A percentile compares a stretch with the other conserved stretches of the same genome.
Conservation (phyloP, 805 yeast genomes). For the Ogataea kodamae region DNA sequence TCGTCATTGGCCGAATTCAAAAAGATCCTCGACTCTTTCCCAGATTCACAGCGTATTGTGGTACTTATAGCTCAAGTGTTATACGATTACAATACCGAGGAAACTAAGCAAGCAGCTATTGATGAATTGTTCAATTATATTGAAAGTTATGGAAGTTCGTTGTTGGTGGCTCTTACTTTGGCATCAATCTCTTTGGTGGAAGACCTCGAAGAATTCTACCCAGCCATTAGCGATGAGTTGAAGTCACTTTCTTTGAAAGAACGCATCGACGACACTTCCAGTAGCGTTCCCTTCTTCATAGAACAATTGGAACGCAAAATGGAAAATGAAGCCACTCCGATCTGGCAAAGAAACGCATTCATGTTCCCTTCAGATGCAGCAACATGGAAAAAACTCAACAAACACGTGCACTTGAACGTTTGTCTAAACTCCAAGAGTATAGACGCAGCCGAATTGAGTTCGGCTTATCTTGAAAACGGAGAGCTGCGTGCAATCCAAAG, state of each 20-base stretch:
- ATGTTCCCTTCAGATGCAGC: slow-evolving; percentile 67
- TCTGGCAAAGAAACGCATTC: slow-evolving; percentile 70
- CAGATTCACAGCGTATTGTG: slow-evolving; percentile 63
- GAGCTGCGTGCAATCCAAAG: slow-evolving; percentile 58
- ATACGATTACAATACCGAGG: slow-evolving; percentile 71
- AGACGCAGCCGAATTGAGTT: slow-evolving; percentile 49
- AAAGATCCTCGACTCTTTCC: slow-evolving; percentile 52
- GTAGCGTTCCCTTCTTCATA: slow-evolving; percentile 57
- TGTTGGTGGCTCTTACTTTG: slow-evolving; percentile 64
- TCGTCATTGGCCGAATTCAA: slow-evolving; percentile 66
- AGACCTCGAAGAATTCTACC: slow-evolving; percentile 51
- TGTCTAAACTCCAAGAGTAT: slow-evolving; percentile 51
- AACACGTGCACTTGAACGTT: slow-evolving; percentile 53
- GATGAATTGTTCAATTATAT: slow-evolving; percentile 75
- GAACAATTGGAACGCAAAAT: slow-evolving; percentile 47
- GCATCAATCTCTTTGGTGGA: slow-evolving; percentile 78
- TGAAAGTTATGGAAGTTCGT: slow-evolving; percentile 59
- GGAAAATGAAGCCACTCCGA: slow-evolving; percentile 20
- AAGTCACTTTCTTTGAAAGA: slow-evolving; percentile 44
- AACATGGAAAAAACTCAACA: slow-evolving; percentile 67
- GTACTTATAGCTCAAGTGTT: slow-evolving; percentile 75
- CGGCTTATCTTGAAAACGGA: slow-evolving; percentile 47
- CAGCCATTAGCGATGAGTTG: slow-evolving; percentile 66
- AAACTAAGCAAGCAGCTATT: slow-evolving; percentile 75
- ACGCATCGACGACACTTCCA: slow-evolving; percentile 44